Base-by-base conservation (phyloP, 306 rosid genomes). In the Quercus dentata region DNA sequence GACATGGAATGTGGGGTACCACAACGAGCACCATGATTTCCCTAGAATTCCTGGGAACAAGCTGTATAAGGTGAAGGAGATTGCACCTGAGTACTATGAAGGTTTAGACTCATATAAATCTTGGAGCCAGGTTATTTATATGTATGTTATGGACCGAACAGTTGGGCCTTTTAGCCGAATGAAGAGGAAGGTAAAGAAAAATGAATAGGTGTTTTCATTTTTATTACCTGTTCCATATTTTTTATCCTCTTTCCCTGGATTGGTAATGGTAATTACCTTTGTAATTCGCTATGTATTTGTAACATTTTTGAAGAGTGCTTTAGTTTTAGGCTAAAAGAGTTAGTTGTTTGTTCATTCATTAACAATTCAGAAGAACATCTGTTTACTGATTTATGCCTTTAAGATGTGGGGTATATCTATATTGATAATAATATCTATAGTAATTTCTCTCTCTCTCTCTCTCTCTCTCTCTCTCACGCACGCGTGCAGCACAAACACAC, bases 1-100 rank as follows among this genome's bases (percentile, higher is more conserved):
- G 49, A 87, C 98, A 13, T 95, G 99, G 98, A 88, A 88, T 77
- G 99, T 95, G 20, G 97, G 99, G 2, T 90, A 86, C 86, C 97
- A 95, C 55, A 95, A 92, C 28, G 99, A 95, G 59, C 98, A 95
- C 93, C 97, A 91, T 84, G 99, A 91, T 58, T 91, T 92, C 52
- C 98, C 99, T 0, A 90, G 98, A 76, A 95, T 95, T 85, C 89
- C 99, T 1, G 97, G 96, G 17, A 84, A 41, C 86, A 95, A 91
- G 90, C 97, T 95, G 77, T 89, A 92, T 83, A 90, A 87, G 85
- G 97, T 92, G 88, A 89, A 89, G 88, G 90, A 91, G 87, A 95
- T 92, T 62, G 96, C 96, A 56, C 91, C 98, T 0, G 98, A 92
- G 77, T 91, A 78, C 64, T 92, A 95, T 28, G 86, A 91, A 46